phyloP scores from a whole-genome alignment of 2,329 filamentous ascomycete species.

The Diaporthe amygdali region DNA sequence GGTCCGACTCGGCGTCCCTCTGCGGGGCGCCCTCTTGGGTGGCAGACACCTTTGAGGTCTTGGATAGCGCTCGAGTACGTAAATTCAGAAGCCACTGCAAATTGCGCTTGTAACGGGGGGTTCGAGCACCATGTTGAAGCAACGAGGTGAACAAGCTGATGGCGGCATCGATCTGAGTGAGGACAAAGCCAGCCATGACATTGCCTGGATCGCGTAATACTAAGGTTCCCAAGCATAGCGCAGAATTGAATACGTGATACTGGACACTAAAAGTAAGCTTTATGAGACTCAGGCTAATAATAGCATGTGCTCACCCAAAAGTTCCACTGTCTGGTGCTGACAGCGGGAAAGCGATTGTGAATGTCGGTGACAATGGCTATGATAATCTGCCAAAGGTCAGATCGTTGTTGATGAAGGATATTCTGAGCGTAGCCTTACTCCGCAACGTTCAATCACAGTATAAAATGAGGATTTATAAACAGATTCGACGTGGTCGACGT shows the following conservation, averaged over 20 bases:
- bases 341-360: slow-evolving; percentile 10
- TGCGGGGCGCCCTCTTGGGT: neutral
- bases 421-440: neutral
- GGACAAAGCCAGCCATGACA: slow-evolving; percentile 1
- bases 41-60: neutral
- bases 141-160: slow-evolving; percentile 16
- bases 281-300: neutral
- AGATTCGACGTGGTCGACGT: neutral
- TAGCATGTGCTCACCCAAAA: neutral
- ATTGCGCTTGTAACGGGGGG: slow-evolving; percentile 12
- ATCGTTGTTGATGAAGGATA: too few relatives aligned
- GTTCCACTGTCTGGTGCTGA: slow-evolving; percentile 13
- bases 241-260: slow-evolving; percentile 11
- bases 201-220: slow-evolving; percentile 7
- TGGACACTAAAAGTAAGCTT: neutral
- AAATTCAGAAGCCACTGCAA: slow-evolving; percentile 12
- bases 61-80: neutral
- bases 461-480: neutral
- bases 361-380: slow-evolving; percentile 14
- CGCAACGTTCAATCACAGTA: neutral
- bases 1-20: neutral
- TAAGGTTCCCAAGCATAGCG: slow-evolving; percentile 1
- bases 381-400: neutral
- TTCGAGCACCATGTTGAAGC: slow-evolving; percentile 2
- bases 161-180: slow-evolving; percentile 12